Percentiles rank a stretch among this genome's conserved stretches.
phyloP scores from a whole-genome alignment of 179 eudicot species.

The Vitellaria paradoxa region DNA sequence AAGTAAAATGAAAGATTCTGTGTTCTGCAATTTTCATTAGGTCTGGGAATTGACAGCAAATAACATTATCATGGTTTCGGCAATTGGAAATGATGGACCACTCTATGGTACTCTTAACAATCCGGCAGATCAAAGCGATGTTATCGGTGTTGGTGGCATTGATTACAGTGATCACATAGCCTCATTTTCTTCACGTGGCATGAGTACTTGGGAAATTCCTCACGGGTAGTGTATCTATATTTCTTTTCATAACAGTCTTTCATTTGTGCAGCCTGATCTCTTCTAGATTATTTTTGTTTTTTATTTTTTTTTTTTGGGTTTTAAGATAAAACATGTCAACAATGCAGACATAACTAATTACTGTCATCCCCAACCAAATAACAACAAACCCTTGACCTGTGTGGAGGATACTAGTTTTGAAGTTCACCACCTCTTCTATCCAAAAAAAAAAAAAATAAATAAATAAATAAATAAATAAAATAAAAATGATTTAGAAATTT shows the following conservation, averaged over 20 bases:
- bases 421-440: neutral
- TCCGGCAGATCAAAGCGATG: slow-evolving; percentile 99
- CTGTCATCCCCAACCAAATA: neutral
- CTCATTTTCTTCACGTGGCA: slow-evolving; percentile 98
- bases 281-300: neutral
- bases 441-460: too few relatives aligned
- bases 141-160: slow-evolving; percentile 98
- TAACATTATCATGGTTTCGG: slow-evolving; percentile 97
- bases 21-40: slow-evolving; percentile 33
- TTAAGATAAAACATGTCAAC: too few relatives aligned
- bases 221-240: slow-evolving; percentile 64
- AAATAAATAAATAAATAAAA: too few relatives aligned
- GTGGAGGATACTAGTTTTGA: neutral
- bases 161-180: slow-evolving; percentile 97
- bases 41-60: slow-evolving; percentile 98
- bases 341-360: neutral
- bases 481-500: neutral
- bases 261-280: neutral
- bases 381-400: neutral
- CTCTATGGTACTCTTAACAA: slow-evolving; percentile 95
- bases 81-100: slow-evolving; percentile 98
- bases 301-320: neutral
- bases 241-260: neutral
- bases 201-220: slow-evolving; percentile 99
- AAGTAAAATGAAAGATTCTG: neutral